Evolutionary conservation across 805 yeast species (phyloP).

Genomic region (Starmerella etchellsii): DNA sequence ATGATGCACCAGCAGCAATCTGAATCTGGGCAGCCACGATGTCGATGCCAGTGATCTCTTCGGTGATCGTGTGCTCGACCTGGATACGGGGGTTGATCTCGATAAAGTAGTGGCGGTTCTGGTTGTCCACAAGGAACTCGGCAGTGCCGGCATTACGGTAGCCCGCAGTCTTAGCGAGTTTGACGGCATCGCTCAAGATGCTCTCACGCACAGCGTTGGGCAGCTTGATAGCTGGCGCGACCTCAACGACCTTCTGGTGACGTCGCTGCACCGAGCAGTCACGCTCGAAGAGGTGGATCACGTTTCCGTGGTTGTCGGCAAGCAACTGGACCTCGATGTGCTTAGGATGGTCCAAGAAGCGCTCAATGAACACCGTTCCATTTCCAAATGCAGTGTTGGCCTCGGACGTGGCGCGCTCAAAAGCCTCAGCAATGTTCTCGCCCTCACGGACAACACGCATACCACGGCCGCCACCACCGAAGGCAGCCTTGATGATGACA

Average conservation of each 20-base stretch:
- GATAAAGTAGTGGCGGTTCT: slow-evolving; percentile 91
- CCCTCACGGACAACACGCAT: slow-evolving; percentile 98
- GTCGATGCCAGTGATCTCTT: slow-evolving; percentile 97
- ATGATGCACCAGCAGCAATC: slow-evolving; percentile 95
- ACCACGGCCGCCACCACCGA: slow-evolving; percentile 99
- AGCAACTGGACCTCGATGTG: slow-evolving; percentile 95
- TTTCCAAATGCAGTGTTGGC: slow-evolving; percentile 94
- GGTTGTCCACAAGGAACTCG: slow-evolving; percentile 84
- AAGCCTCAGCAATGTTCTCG: slow-evolving; percentile 83
- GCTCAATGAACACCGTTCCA: slow-evolving; percentile 95
- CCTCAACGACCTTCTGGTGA: slow-evolving; percentile 97
- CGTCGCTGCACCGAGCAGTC: slow-evolving; percentile 99
- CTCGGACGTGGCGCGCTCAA: slow-evolving; percentile 84
- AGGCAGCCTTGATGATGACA: slow-evolving; percentile 95
- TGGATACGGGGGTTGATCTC: slow-evolving; percentile 97
- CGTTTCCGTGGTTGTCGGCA: slow-evolving; percentile 90
- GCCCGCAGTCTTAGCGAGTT: slow-evolving; percentile 72
- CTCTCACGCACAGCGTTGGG: slow-evolving; percentile 78
- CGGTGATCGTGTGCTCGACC: slow-evolving; percentile 97
- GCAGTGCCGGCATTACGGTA: slow-evolving; percentile 98
- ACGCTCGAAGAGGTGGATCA: slow-evolving; percentile 89
- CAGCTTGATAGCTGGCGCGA: slow-evolving; percentile 91
- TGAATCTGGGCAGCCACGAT: slow-evolving; percentile 97
- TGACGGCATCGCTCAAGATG: slow-evolving; percentile 88
- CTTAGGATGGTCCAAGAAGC: slow-evolving; percentile 89